phyloP scores from a whole-genome alignment of 2,329 filamentous ascomycete genomes.

The Penicillium janthinellum region DNA sequence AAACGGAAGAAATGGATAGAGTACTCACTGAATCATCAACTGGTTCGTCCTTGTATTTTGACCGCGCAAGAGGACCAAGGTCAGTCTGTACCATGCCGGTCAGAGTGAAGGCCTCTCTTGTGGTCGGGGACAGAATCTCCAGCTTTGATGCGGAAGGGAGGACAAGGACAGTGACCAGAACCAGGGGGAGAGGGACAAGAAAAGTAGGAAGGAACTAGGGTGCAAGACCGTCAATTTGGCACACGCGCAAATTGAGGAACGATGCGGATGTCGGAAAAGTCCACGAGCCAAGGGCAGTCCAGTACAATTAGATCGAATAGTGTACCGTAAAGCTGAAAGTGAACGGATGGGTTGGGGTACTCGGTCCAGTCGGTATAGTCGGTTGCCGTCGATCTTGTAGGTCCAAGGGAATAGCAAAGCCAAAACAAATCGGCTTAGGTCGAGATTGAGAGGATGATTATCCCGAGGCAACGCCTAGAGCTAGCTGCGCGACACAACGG shows the following conservation, averaged over 20 bases:
- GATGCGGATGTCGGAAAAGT: neutral
- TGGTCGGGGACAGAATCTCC: conserved; percentile 25
- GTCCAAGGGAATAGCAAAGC: neutral
- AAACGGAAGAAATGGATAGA: conserved; percentile 17
- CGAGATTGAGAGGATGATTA: neutral
- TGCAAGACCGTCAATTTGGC: conserved; percentile 2
- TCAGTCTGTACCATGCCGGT: conserved; percentile 49
- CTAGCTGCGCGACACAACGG: conserved; percentile 4
- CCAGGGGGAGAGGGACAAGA: conserved; percentile 6
- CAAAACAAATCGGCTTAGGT: neutral
- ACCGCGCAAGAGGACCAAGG: conserved; percentile 38
- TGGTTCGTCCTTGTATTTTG: conserved; percentile 53
- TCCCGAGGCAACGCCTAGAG: neutral
- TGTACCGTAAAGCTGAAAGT: neutral
- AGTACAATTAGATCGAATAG: neutral
- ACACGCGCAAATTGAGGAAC: neutral
- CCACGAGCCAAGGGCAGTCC: neutral
- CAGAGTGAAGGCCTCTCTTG: conserved; percentile 36
- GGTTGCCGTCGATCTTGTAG: neutral
- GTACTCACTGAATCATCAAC: conserved; percentile 51
- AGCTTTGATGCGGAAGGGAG: conserved; percentile 1
- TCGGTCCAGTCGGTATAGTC: conserved; percentile 1
- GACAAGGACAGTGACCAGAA: conserved; percentile 14
- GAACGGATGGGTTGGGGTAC: neutral
- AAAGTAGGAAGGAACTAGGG: conserved; percentile 14